Base-by-base conservation (phyloP, 139 green algal species). In the Coelastrella sp. region DNA sequence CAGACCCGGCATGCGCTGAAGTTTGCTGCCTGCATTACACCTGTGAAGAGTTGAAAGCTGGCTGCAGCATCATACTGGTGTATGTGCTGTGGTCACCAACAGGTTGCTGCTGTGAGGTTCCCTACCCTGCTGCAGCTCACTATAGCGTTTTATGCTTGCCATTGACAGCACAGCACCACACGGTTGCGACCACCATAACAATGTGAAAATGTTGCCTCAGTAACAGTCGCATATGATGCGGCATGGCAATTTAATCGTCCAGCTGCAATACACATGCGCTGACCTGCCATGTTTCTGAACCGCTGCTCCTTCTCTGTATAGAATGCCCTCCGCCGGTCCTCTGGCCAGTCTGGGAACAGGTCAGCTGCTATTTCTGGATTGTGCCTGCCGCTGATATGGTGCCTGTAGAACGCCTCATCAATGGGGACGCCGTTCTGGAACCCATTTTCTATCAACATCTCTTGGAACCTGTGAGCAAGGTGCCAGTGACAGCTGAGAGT, bases 361-460 rank as follows among this genome's bases (percentile, higher is more conserved):
- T 97, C 94, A 17, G 84, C 74, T 6, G 93, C 91, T 56, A 98
- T 97, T 56, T 97, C 94, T 8, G 92, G 93, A 84, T 97, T 97
- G 87, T 96, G 92, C 4, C 93, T 82, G 17, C 94, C 94, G 22
- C 87, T 91, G 68, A 95, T 95, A 85, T 92, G 89, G 1, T 24
- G 12, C 24, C 90, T 65, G 76, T 81, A 92, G 63, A 90, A 90
- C 3, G 81, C 89, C 56, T 96, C 87, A 66, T 91, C 87, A 65
- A 98, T 97, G 66, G 91, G 93, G 73, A 88, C 60, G 6, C 95
- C 95, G 11, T 79, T 88, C 65, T 96, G 87, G 85, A 95, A 97
- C 1, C 94, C 95, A 19, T 93, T 85, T 75, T 94, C 91, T 8
- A 78, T n/a, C 58, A 96, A 87, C 11, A 95, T 88, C n/a, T 96